Evolutionary conservation across 2,329 filamentous ascomycete genomes (phyloP).

Genomic region (Capronia americana): DNA sequence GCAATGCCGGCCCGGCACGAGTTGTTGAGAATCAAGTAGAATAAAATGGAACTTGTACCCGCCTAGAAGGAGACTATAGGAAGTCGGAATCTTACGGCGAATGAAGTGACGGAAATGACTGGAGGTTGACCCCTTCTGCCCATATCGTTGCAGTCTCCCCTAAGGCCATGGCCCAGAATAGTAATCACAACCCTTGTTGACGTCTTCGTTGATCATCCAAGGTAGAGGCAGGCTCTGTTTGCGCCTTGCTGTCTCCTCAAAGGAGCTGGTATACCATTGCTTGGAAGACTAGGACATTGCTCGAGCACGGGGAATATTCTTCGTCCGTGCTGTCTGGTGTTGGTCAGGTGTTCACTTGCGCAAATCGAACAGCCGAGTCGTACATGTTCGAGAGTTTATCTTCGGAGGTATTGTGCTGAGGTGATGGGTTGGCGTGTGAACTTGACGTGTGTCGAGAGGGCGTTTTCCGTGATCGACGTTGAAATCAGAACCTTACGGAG

Average conservation of each 20-base stretch:
- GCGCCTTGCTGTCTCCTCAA: conserved; percentile 13
- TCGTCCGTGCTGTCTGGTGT: conserved; percentile 20
- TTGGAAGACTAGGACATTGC: conserved; percentile 18
- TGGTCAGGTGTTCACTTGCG: conserved; percentile 13
- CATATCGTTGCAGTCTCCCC: background rate
- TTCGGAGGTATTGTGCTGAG: conserved; percentile 11
- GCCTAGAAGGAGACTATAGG: background rate
- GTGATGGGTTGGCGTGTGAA: conserved; percentile 11
- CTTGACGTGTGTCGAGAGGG: conserved; percentile 24
- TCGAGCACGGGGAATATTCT: conserved; percentile 17
- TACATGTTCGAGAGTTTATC: background rate
- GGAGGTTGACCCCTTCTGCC: background rate
- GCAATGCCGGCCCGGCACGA: background rate
- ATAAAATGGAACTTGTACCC: background rate
- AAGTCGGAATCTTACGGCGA: background rate
- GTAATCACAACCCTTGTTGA: background rate
- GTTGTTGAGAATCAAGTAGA: background rate
- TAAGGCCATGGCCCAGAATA: background rate
- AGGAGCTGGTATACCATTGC: conserved; percentile 4
- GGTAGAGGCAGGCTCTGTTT: conserved; percentile 23
- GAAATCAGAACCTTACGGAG: conserved; percentile 32
- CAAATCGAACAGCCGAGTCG: conserved; percentile 6
- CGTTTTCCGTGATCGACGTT: conserved; percentile 26
- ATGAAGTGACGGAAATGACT: background rate
- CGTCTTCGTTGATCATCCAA: conserved; percentile 5